Evolutionary conservation across 805 yeast genomes (phyloP).

Genomic region (Maudiozyma pseudohumilis): DNA sequence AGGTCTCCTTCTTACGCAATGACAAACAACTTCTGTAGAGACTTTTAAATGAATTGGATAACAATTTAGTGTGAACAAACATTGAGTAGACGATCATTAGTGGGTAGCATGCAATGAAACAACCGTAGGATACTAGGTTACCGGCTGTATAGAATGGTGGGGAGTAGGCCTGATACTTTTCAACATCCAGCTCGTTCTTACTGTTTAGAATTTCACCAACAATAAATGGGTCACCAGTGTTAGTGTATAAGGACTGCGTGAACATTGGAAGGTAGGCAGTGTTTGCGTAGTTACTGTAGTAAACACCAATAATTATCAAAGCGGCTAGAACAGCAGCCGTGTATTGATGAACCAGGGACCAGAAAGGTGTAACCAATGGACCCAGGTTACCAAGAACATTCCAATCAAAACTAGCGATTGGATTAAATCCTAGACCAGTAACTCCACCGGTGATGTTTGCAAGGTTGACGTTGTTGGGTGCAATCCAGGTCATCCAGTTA

Average conservation of each 20-base stretch:
- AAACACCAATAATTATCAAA: conserved; percentile 28
- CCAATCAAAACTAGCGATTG: conserved; percentile 47
- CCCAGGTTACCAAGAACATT: conserved; percentile 29
- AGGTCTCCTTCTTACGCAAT: conserved; percentile 8
- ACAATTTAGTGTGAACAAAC: conserved; percentile 34
- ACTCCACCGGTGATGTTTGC: conserved; percentile 40
- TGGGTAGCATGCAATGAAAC: conserved; percentile 47
- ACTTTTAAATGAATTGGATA: conserved; percentile 34
- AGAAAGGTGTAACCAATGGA: conserved; percentile 39
- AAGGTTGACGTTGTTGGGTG: conserved; percentile 39
- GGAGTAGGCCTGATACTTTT: conserved; percentile 43
- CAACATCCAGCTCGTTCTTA: conserved; percentile 36
- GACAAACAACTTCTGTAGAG: conserved; percentile 9
- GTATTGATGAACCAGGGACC: conserved; percentile 25
- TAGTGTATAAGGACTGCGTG: conserved; percentile 43
- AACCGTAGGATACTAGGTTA: conserved; percentile 48
- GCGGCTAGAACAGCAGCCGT: conserved; percentile 30
- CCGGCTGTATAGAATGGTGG: conserved; percentile 63
- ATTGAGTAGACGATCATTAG: conserved; percentile 42
- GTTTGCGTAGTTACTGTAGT: conserved; percentile 35
- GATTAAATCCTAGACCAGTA: conserved; percentile 44
- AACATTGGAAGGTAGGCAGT: conserved; percentile 35
- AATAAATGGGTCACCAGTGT: conserved; percentile 39
- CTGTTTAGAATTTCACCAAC: conserved; percentile 38
- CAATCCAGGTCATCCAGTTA: conserved; percentile 53